Evolutionary conservation across 345 rosid species (phyloP).

Genomic region (Populus deltoides): DNA sequence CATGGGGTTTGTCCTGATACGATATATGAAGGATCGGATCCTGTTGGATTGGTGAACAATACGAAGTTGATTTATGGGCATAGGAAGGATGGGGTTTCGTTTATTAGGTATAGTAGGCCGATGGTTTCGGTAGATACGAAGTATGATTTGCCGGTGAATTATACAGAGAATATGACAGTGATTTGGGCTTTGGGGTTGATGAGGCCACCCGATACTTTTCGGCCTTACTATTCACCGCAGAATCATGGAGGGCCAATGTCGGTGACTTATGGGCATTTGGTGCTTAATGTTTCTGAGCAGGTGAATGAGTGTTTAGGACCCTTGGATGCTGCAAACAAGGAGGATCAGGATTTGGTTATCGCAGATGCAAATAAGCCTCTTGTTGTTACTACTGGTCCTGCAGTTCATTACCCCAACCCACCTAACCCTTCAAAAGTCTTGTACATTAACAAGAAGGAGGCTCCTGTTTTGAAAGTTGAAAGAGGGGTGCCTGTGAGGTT

Average conservation of each 20-base stretch:
- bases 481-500: constrained; percentile 70
- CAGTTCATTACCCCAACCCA: constrained; percentile 59
- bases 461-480: constrained; percentile 69
- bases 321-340: constrained; percentile 62
- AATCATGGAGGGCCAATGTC: constrained; percentile 64
- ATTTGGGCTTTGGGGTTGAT: constrained; percentile 94
- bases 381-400: constrained; percentile 43
- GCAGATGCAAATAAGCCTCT: constrained; percentile 55
- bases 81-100: constrained; percentile 89
- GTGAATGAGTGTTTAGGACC: constrained; percentile 63
- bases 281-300: constrained; percentile 44
- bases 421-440: constrained; percentile 64
- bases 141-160: constrained; percentile 71
- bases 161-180: constrained; percentile 46
- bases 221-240: constrained; percentile 82
- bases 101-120: constrained; percentile 69
- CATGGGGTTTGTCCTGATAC: constrained; percentile 88
- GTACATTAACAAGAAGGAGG: constrained; percentile 68
- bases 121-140: constrained; percentile 56
- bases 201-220: constrained; percentile 72
- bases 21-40: constrained; percentile 46
- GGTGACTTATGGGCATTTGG: constrained; percentile 45
- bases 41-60: constrained; percentile 59
- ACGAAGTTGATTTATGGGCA: constrained; percentile 79
- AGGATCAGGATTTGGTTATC: constrained; percentile 62